Evolutionary conservation across 768 basidiomycete genomes (phyloP), one percentile per base, ranked within the genome.

Genomic region (Lactarius sp.): DNA sequence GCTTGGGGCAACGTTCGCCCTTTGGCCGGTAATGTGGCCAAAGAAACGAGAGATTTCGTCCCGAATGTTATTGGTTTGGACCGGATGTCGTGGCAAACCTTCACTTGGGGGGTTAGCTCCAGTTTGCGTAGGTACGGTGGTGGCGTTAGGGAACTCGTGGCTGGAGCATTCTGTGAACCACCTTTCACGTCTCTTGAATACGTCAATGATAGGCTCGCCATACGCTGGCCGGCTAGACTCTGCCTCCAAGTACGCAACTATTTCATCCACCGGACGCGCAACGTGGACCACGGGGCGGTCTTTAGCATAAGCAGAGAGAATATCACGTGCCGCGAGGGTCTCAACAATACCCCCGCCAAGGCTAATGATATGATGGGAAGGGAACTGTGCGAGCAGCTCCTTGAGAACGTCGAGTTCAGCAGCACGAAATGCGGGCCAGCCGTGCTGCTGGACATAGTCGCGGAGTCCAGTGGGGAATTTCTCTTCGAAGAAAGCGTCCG

Each of bases 301-400:
- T 37, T 74, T 75, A 36, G 79, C 79, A 72, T 91, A 94, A 18
- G 79, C 74, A 73, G 85, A 81, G 63, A 99, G 78, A 4, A 91
- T 70, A 18, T 88, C 78, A 36, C 95, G 80, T 13, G 92, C 89
- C 49, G 78, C 81, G 1, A 85, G 80, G 0, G 86, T 90, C 75
- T 99, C 96, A 36, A 98, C 92, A 61, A 98, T 86, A 0, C 96
- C 96, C 4, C 97, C 97, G 3, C 97, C 96, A 20, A 97, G 85
- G 67, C 91, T 93, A 73, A 98, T 83, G 59, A 98, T 80, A 73
- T 93, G 85, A 0, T 79, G 80, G 5, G 80, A 76, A 47, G 80
- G 76, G 56, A 83, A 78, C 12, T 79, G 77, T 18, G 74, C 70
- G 46, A 96, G 78, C 46, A 97, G 79, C 46, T 90, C 84, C 36